Conservation (phyloP, 2,329 filamentous ascomycete species). For the Colletotrichum godetiae region DNA sequence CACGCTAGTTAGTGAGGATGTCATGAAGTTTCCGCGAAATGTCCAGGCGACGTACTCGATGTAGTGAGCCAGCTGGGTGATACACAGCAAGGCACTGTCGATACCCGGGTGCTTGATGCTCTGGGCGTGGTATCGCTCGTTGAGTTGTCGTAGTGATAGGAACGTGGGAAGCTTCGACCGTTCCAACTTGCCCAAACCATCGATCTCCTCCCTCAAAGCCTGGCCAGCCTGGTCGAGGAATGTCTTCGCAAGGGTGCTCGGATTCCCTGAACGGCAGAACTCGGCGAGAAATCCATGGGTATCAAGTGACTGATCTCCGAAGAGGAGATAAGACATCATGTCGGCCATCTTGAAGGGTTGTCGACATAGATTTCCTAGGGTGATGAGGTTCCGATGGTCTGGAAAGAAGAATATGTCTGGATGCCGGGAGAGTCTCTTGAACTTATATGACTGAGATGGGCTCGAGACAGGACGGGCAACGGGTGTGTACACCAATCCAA, state of each 20-base stretch:
- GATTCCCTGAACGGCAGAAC: constrained; percentile 58
- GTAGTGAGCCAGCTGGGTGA: constrained; percentile 75
- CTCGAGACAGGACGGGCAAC: constrained; percentile 14
- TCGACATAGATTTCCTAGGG: constrained; percentile 41
- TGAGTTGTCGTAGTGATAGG: constrained; percentile 70
- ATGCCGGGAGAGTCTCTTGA: constrained; percentile 33
- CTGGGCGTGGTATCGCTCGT: constrained; percentile 72
- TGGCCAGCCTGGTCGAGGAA: constrained; percentile 70
- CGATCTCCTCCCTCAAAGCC: constrained; percentile 70
- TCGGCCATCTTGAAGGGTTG: constrained; percentile 53
- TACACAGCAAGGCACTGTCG: constrained; percentile 73
- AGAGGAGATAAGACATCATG: constrained; percentile 69
- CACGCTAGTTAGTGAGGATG: constrained; percentile 43
- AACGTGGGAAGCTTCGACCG: constrained; percentile 71
- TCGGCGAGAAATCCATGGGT: constrained; percentile 72
- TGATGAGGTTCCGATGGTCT: constrained; percentile 35
- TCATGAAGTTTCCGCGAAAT: background rate
- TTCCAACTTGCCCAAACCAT: constrained; percentile 66
- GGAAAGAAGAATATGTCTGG: constrained; percentile 12
- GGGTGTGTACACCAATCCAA: constrained; percentile 26
- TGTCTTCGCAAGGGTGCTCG: constrained; percentile 65
- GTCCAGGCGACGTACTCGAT: constrained; percentile 65
- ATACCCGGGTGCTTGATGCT: constrained; percentile 69
- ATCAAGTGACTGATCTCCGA: constrained; percentile 78
- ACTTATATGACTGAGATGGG: constrained; percentile 38